Percentiles rank a stretch among this genome's conserved stretches.
Evolutionary conservation across 1,139 yeast genomes (phyloP).

Genomic region (Tardiomyces digboiensis): DNA sequence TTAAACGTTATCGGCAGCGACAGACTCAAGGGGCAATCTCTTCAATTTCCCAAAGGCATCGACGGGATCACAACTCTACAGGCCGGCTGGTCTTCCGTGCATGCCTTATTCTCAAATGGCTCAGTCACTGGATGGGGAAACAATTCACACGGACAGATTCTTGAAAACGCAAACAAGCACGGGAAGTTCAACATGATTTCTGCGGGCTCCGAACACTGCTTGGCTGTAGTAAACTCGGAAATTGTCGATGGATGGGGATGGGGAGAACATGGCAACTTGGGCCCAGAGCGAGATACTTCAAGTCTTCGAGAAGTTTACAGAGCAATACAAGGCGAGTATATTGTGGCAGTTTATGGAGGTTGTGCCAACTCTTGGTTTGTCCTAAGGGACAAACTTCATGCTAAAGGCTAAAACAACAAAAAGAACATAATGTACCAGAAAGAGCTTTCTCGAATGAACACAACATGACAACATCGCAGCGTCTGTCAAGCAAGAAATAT

Average conservation of each 20-base stretch:
- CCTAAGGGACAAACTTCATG: slow-evolving; percentile 4
- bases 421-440: slow-evolving; percentile 46
- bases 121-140: slow-evolving; percentile 52
- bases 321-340: not conserved
- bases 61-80: slow-evolving; percentile 20
- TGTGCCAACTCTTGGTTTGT: slow-evolving; percentile 4
- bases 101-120: slow-evolving; percentile 27
- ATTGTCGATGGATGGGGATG: slow-evolving; percentile 81
- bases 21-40: slow-evolving; percentile 21
- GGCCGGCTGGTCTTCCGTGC: slow-evolving; percentile 82
- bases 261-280: slow-evolving; percentile 94
- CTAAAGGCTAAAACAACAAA: slow-evolving; percentile 8
- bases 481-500: slow-evolving; percentile 76
- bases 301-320: not conserved
- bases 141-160: slow-evolving; percentile 64
- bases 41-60: slow-evolving; percentile 10
- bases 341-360: slow-evolving; percentile 9
- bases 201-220: slow-evolving; percentile 86
- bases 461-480: slow-evolving; percentile 40
- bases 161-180: slow-evolving; percentile 24
- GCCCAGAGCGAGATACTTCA: not conserved
- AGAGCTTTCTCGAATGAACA: slow-evolving; percentile 63
- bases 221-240: slow-evolving; percentile 29
- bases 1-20: slow-evolving; percentile 7
- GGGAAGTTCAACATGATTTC: slow-evolving; percentile 19